Conservation (phyloP, 176 grass and related monocot genomes). For the Lolium rigidum region DNA sequence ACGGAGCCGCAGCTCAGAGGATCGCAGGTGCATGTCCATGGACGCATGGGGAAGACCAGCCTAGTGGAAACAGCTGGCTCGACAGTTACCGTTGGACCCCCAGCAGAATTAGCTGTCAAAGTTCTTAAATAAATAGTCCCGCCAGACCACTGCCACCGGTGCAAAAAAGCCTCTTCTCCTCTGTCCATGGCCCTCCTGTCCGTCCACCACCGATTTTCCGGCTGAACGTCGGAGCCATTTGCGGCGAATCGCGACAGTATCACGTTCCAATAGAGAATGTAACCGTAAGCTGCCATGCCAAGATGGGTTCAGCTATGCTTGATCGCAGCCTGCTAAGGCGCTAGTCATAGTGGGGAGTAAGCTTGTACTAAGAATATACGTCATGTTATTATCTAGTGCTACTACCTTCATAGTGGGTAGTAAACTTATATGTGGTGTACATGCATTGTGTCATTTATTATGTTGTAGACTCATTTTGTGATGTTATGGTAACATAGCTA, state of each 20-base stretch:
- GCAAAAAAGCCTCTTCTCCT: not conserved
- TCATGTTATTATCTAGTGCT: too few species aligned
- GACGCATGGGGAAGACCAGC: constrained; percentile 28
- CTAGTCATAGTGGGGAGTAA: too few species aligned
- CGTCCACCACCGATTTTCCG: not conserved
- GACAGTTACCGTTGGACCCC: constrained; percentile 41
- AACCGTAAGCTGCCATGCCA: not conserved
- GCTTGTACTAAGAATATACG: too few species aligned
- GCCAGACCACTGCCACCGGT: not conserved
- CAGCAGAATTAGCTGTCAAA: constrained; percentile 34
- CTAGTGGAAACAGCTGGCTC: constrained; percentile 52
- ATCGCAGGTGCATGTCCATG: constrained; percentile 30
- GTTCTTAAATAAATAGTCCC: not conserved
- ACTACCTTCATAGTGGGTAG: too few species aligned
- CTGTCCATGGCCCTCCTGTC: not conserved
- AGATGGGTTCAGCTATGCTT: not conserved
- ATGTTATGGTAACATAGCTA: too few species aligned
- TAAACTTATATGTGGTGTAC: too few species aligned
- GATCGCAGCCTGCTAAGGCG: too few species aligned
- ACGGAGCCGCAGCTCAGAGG: constrained; percentile 19
- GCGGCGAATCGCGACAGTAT: not conserved
- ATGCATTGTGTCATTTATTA: too few species aligned
- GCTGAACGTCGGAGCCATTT: not conserved
- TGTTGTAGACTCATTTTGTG: too few species aligned
- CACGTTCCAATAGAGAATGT: too few species aligned